Evolutionary conservation across 176 grass and related monocot genomes (phyloP), one percentile per base, ranked within the genome.

Genomic region (Triticum monococcum): DNA sequence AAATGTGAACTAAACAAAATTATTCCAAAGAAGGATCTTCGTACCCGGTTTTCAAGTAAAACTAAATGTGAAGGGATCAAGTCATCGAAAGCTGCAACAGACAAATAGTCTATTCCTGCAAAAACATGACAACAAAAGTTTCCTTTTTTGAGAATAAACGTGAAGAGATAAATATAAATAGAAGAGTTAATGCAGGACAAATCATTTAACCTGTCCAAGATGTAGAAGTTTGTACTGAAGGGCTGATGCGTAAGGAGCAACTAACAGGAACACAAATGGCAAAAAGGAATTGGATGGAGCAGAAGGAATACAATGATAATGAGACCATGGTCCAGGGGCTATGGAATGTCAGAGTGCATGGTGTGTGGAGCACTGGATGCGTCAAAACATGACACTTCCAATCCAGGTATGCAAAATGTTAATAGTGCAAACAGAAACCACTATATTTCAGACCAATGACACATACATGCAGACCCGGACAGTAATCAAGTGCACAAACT

Each of bases 81-180:
- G 20, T 86, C 87, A 73, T 92, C 79, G 78, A 72, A 92, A 24
- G 90, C 90, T 65, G 90, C 90, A 89, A 86, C 83, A 5, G 90
- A 89, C 56, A 92, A 82, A 86, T 86, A 92, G 69, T 92, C 90
- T 43, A 86, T 61, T 72, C 90, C 90, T 89, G 80, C 36, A 86
- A 26, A 74, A 74, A 78, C 22, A 72, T 61, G 68, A 68, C 26
- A 73, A 62, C 8, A 72, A 1, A 87, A 62, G 10, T 80, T 17
- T 60, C 24, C 3, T 14, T 25, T 73, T 45, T 14, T 10, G 9
- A 56, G 26, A 73, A 87, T 16, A 87, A 2, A 87, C 62, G 4
- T 72, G 14, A 35, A 59, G 24, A 81, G 25, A 61, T 54, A 62
- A 79, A 24, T 35, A 79, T 25, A 24, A 79, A 54, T 22, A 70